Conservation (phyloP, 495 filamentous ascomycete genomes). For the Cenococcum geophilum region DNA sequence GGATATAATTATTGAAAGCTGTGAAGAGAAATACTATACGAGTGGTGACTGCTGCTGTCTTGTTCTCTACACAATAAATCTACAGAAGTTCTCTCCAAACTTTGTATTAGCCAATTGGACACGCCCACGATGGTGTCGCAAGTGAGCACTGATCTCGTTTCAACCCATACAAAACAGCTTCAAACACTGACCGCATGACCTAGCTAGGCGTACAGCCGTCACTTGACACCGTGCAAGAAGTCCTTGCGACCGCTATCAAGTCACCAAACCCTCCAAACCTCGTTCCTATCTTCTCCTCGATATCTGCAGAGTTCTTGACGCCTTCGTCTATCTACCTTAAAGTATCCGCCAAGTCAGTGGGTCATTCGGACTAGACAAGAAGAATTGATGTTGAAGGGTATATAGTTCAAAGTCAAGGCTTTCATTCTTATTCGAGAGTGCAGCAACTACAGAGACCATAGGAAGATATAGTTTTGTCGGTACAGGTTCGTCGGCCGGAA, state of each 20-base stretch:
- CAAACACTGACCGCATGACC: constrained; percentile 22
- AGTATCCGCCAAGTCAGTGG: constrained; percentile 63
- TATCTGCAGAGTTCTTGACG: constrained; percentile 86
- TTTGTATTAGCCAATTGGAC: background rate
- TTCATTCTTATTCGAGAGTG: constrained; percentile 91
- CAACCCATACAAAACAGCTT: constrained; percentile 4
- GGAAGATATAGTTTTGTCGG: constrained; percentile 94
- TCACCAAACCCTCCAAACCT: constrained; percentile 65
- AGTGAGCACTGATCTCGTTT: constrained; percentile 9
- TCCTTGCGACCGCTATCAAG: constrained; percentile 48
- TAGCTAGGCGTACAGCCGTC: constrained; percentile 48
- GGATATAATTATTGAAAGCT: background rate
- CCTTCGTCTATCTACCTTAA: constrained; percentile 89
- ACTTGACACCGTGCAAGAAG: constrained; percentile 47
- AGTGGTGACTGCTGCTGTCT: too few species aligned
- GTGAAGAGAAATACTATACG: background rate
- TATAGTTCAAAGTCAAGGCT: constrained; percentile 51
- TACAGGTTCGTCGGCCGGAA: constrained; percentile 52
- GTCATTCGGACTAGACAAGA: background rate
- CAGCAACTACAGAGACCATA: constrained; percentile 81
- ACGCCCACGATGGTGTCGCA: constrained; percentile 23
- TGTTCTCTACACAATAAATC: too few species aligned
- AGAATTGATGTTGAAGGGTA: constrained; percentile 8
- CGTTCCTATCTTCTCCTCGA: constrained; percentile 76
- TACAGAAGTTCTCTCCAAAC: background rate